Evolutionary conservation across 2,329 filamentous ascomycete genomes (phyloP).

Genomic region (Dothideomycetes sp.): DNA sequence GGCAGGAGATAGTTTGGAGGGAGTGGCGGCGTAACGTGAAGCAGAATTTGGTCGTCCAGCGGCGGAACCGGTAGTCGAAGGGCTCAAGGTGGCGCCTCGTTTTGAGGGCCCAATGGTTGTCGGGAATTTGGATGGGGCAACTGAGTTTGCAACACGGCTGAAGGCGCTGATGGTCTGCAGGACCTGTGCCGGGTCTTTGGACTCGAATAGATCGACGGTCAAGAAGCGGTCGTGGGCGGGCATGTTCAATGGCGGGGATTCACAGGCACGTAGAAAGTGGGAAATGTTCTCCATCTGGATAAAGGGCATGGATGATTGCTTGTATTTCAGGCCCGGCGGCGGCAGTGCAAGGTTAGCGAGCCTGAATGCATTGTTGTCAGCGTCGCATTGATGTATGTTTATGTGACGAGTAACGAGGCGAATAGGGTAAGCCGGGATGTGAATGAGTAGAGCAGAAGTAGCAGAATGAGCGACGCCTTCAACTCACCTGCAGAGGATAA

Average conservation of each 20-base stretch:
- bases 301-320: constrained; percentile 89
- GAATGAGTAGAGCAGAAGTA: no score
- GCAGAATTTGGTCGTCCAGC: neutral
- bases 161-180: constrained; percentile 87
- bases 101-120: constrained; percentile 61
- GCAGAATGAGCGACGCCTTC: no score
- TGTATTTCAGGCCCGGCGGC: constrained; percentile 74
- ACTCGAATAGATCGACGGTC: constrained; percentile 91
- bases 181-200: constrained; percentile 92
- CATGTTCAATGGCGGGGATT: constrained; percentile 72
- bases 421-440: no score
- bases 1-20: constrained; percentile 13
- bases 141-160: constrained; percentile 68
- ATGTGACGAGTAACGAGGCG: no score
- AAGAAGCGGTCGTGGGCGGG: constrained; percentile 92
- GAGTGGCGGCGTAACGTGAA: neutral
- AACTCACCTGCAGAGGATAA: constrained; percentile 75
- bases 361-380: constrained; percentile 31
- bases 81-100: constrained; percentile 37
- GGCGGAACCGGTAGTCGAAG: constrained; percentile 18
- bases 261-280: constrained; percentile 83
- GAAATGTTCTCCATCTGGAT: constrained; percentile 99
- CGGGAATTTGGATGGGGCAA: constrained; percentile 65
- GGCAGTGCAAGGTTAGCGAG: constrained; percentile 72
- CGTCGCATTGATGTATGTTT: no score